phyloP scores from a whole-genome alignment of 805 yeast species.

The Cyberlindnera veronae region DNA sequence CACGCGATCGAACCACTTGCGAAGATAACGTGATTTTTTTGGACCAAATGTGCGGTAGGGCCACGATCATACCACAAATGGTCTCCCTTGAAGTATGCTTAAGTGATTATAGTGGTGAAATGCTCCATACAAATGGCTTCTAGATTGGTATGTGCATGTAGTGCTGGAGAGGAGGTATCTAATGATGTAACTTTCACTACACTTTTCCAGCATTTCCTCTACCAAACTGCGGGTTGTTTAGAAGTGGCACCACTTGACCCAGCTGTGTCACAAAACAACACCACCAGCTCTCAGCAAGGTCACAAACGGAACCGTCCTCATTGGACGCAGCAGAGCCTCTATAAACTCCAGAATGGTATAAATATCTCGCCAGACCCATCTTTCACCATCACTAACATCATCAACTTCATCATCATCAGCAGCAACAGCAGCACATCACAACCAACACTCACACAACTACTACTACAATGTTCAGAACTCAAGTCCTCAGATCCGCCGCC shows the following conservation, averaged over 20 bases:
- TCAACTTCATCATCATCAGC: background rate
- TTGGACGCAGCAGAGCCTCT: too few species aligned
- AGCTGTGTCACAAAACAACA: too few species aligned
- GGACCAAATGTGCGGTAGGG: constrained; percentile 1
- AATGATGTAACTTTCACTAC: background rate
- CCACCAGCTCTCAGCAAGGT: too few species aligned
- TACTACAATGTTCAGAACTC: constrained; percentile 26
- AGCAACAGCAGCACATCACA: background rate
- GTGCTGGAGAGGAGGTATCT: too few species aligned
- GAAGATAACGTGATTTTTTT: constrained; percentile 4
- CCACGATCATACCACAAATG: constrained; percentile 2
- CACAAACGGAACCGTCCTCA: too few species aligned
- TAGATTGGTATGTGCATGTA: too few species aligned
- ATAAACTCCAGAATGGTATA: too few species aligned
- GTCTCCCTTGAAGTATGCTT: too few species aligned
- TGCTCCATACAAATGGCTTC: too few species aligned
- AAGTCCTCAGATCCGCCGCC: constrained; percentile 27
- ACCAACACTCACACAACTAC: background rate
- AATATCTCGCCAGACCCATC: background rate
- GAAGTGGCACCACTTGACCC: too few species aligned
- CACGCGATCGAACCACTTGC: background rate
- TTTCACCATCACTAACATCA: background rate
- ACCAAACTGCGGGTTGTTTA: background rate
- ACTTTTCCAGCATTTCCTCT: background rate
- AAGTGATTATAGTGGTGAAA: background rate